Percentiles rank a stretch among this genome's conserved stretches.
phyloP scores from a whole-genome alignment of 345 rosid species.

The Pistacia integerrima region DNA sequence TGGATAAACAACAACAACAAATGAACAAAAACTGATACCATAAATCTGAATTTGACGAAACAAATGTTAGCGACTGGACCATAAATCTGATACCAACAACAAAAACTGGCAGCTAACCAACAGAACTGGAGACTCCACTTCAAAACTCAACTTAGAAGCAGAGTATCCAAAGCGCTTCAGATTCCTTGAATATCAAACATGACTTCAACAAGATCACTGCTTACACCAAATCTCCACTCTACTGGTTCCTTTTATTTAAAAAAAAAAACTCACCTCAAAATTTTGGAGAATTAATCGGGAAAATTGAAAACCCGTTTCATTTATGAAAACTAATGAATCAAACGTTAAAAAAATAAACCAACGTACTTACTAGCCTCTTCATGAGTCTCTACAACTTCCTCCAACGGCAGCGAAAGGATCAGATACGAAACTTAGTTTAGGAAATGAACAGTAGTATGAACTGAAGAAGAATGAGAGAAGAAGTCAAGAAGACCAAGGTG shows the following conservation, averaged over 20 bases:
- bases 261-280: neutral
- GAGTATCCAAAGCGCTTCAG: too few species aligned
- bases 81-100: neutral
- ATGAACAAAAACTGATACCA: too few species aligned
- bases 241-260: neutral
- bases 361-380: conserved; percentile 27
- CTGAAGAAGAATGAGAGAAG: conserved; percentile 6
- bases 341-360: neutral
- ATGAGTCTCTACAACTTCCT: conserved; percentile 4
- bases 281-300: neutral
- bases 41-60: neutral
- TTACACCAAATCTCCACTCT: neutral
- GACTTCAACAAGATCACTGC: too few species aligned
- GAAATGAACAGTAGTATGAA: neutral
- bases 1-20: too few species aligned
- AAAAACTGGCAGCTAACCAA: neutral
- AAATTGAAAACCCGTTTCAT: neutral
- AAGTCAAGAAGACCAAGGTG: neutral
- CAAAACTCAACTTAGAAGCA: neutral
- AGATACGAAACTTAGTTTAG: neutral
- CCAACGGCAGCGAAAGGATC: neutral
- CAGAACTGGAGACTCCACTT: neutral
- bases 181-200: too few species aligned
- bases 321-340: neutral
- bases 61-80: neutral